Evolutionary conservation across 148 eudicot species (phyloP).

Genomic region (Persicaria tinctoria): DNA sequence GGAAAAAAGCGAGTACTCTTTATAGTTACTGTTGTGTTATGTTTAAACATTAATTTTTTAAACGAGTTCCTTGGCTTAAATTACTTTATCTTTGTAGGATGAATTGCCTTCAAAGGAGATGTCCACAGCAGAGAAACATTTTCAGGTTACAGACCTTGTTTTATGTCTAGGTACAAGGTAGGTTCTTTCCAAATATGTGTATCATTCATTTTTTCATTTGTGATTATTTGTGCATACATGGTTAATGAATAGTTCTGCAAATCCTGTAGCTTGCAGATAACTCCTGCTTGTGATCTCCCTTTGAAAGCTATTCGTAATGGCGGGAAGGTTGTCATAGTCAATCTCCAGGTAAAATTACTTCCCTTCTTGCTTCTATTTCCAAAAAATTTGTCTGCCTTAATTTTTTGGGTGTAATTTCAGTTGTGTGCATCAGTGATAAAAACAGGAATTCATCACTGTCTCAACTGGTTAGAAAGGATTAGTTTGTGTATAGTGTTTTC

Average conservation of each 20-base stretch:
- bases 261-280: conserved; percentile 74
- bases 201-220: not conserved
- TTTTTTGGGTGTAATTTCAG: not conserved
- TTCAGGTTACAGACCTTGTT: conserved; percentile 86
- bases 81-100: conserved; percentile 43
- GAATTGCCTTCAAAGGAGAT: conserved; percentile 85
- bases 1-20: not conserved
- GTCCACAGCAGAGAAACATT: conserved; percentile 78
- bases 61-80: not conserved
- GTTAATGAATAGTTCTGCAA: conserved; percentile 26
- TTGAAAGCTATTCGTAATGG: conserved; percentile 75
- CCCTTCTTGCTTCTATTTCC: not conserved
- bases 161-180: conserved; percentile 97
- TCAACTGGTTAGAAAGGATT: not conserved
- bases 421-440: not conserved
- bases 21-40: not conserved
- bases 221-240: not conserved
- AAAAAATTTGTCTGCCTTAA: not conserved
- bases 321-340: conserved; percentile 85
- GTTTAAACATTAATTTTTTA: not conserved
- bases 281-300: conserved; percentile 95
- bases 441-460: not conserved
- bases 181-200: not conserved
- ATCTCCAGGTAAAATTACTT: conserved; percentile 72
- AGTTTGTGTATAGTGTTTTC: not conserved